phyloP scores from a whole-genome alignment of 352 stramenopile genomes.

The Sclerospora graminicola region DNA sequence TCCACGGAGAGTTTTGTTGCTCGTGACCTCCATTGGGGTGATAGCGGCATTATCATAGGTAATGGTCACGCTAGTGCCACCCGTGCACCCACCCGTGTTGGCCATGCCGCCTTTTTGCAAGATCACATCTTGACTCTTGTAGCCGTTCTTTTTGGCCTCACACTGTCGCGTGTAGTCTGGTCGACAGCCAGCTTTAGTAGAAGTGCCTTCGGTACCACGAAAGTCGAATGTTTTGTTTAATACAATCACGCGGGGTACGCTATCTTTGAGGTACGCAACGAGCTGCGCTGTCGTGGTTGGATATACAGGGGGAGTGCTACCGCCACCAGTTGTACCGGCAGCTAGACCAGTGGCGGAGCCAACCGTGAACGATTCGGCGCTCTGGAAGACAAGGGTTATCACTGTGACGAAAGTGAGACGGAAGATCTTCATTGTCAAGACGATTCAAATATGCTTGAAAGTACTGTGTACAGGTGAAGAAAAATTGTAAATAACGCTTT shows the following conservation, averaged over 20 bases:
- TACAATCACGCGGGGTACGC: slow-evolving; percentile 4
- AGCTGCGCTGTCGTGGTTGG: slow-evolving; percentile 17
- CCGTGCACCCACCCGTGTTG: slow-evolving; percentile 3
- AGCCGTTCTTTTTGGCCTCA: slow-evolving; percentile 30
- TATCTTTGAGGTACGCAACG: slow-evolving; percentile 7
- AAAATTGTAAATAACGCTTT: too few species aligned
- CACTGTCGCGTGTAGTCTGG: slow-evolving; percentile 13
- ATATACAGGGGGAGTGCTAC: slow-evolving; percentile 10
- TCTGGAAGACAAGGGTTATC: too few species aligned
- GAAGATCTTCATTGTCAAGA: too few species aligned
- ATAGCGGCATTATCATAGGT: slow-evolving; percentile 13
- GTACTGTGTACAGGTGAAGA: too few species aligned
- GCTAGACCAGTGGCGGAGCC: too few species aligned
- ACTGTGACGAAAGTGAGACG: too few species aligned
- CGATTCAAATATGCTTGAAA: too few species aligned
- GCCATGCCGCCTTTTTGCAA: slow-evolving; percentile 28
- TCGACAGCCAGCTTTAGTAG: slow-evolving; percentile 13
- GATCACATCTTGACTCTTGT: too few species aligned
- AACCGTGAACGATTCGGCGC: too few species aligned
- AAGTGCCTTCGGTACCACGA: slow-evolving; percentile 18
- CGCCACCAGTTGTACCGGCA: slow-evolving; percentile 16
- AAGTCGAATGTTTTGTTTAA: too few species aligned
- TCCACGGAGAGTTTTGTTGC: slow-evolving; percentile 21
- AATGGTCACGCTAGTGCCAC: slow-evolving; percentile 12
- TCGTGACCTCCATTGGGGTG: slow-evolving; percentile 6